A percentile compares a stretch with the other conserved stretches of the same genome.
Conservation (phyloP, 2,329 filamentous ascomycete species). For the Colletotrichum sp. region DNA sequence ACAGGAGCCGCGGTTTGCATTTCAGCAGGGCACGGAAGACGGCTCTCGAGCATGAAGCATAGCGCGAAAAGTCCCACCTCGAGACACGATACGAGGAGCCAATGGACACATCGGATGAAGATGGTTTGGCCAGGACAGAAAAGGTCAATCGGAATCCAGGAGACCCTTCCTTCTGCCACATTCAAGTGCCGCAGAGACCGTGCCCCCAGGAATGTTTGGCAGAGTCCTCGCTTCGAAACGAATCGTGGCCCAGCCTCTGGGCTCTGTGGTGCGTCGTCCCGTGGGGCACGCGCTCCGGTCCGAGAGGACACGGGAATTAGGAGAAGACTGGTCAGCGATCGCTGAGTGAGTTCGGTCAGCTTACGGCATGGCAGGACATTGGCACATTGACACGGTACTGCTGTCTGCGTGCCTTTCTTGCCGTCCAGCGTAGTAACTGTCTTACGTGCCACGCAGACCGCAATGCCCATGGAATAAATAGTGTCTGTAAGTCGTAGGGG, state of each 20-base stretch:
- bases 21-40: neutral
- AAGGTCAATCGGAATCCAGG: neutral
- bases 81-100: neutral
- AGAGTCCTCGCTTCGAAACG: constrained; percentile 2
- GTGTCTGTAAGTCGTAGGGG: neutral
- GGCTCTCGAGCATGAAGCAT: constrained; percentile 8
- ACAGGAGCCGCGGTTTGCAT: neutral
- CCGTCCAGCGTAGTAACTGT: neutral
- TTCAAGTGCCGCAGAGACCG: neutral
- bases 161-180: neutral
- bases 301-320: neutral
- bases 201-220: constrained; percentile 13
- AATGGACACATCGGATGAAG: neutral
- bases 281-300: neutral
- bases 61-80: neutral
- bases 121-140: neutral
- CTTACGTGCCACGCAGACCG: neutral
- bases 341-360: neutral
- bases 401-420: neutral
- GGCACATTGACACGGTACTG: neutral
- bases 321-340: neutral
- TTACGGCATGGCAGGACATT: neutral
- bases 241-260: neutral
- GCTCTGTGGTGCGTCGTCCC: neutral
- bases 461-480: neutral